A percentile compares a stretch with the other conserved stretches of the same genome.
Evolutionary conservation across 805 yeast species (phyloP).

Genomic region (Wickerhamiella sorbophila): DNA sequence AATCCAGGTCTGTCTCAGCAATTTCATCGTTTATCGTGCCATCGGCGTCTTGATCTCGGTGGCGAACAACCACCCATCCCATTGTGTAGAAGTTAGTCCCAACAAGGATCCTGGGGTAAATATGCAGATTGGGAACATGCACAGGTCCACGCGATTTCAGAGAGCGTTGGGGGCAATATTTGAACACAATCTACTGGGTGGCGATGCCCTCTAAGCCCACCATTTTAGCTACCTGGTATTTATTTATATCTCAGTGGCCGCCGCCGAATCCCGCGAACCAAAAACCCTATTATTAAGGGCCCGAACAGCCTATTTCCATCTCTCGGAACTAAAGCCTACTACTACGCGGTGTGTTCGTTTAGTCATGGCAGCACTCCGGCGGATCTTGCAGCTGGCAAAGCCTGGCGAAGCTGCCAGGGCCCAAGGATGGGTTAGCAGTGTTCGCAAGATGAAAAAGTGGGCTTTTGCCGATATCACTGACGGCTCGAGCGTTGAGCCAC

Average conservation of each 20-base stretch:
- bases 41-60: not conserved
- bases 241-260: too few species aligned
- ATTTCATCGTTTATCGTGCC: conserved; percentile 2
- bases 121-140: not conserved
- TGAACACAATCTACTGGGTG: too few species aligned
- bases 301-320: too few species aligned
- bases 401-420: conserved; percentile 29
- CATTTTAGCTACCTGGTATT: too few species aligned
- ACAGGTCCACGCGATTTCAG: too few species aligned
- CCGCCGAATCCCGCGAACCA: too few species aligned
- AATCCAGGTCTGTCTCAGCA: conserved; percentile 11
- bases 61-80: conserved; percentile 4
- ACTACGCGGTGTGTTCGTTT: too few species aligned
- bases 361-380: conserved; percentile 1
- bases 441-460: conserved; percentile 57
- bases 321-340: too few species aligned
- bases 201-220: too few species aligned
- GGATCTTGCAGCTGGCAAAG: not conserved
- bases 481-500: conserved; percentile 45
- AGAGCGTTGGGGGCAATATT: too few species aligned
- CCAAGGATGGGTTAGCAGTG: conserved; percentile 63
- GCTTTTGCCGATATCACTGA: conserved; percentile 72
- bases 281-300: too few species aligned
- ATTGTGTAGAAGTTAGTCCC: not conserved
- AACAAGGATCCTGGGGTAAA: not conserved